These are phyloP conservation scores for Saturnispora hagleri DNA, from an alignment of 805 yeast species.

Conservation along the genomic window DNA sequence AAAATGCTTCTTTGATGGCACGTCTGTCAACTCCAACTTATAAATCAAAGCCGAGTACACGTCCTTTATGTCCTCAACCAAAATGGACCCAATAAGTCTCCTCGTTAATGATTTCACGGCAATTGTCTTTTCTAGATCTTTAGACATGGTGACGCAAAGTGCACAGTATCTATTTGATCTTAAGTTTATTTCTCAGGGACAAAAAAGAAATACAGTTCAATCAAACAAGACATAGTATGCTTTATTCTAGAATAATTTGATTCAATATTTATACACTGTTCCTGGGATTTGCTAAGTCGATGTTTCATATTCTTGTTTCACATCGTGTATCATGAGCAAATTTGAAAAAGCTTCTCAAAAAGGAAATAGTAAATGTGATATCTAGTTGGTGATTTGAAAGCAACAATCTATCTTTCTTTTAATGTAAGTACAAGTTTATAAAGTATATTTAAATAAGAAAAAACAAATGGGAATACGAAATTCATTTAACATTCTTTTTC, in stretches of 20 bases:
- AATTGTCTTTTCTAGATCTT: not conserved
- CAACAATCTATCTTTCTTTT: not conserved
- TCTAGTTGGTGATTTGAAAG: not conserved
- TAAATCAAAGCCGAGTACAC: slow-evolving; percentile 44
- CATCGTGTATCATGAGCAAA: not conserved
- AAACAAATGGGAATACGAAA: not conserved
- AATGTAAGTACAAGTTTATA: not conserved
- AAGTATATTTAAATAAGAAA: not conserved
- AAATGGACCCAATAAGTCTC: slow-evolving; percentile 45
- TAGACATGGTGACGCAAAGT: not conserved
- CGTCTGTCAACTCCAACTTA: slow-evolving; percentile 30
- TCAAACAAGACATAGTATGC: not conserved
- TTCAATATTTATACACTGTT: not conserved
- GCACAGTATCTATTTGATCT: not conserved
- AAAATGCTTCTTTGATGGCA: not conserved
- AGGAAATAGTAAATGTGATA: not conserved
- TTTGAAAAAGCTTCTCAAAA: not conserved
- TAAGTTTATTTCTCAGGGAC: not conserved
- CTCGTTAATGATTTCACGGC: slow-evolving; percentile 19
- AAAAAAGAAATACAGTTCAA: not conserved
- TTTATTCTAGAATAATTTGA: not conserved
- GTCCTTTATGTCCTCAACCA: slow-evolving; percentile 48
- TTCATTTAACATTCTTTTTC: slow-evolving; percentile 13
- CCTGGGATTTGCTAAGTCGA: not conserved
- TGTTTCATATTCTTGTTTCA: slow-evolving; percentile 1